Conservation (phyloP, 2,329 filamentous ascomycete genomes). For the Fusarium guadeloupense region DNA sequence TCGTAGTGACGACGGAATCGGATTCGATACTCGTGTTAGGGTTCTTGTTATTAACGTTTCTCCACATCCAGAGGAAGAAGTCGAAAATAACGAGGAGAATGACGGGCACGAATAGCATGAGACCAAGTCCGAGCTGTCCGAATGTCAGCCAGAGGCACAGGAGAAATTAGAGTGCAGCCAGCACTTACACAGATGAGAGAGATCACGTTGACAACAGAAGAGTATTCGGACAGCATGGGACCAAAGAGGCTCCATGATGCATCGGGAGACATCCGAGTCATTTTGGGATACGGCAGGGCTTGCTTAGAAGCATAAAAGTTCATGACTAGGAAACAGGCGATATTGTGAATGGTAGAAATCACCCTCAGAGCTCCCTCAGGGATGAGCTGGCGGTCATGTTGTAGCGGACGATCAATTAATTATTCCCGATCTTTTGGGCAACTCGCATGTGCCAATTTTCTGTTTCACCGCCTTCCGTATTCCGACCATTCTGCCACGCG, state of each 20-base stretch:
- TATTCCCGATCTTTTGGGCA: slow-evolving; percentile 7
- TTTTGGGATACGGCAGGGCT: slow-evolving; percentile 29
- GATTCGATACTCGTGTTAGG: slow-evolving; percentile 23
- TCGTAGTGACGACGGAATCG: slow-evolving; percentile 27
- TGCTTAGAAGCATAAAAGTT: slow-evolving; percentile 32
- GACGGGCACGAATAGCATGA: slow-evolving; percentile 59
- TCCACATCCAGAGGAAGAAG: slow-evolving; percentile 63
- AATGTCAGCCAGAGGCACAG: slow-evolving; percentile 22
- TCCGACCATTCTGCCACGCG: slow-evolving; percentile 20
- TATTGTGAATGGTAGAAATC: slow-evolving; percentile 37
- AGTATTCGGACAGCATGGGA: slow-evolving; percentile 44
- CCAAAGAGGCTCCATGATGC: slow-evolving; percentile 41
- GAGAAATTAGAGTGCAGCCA: not conserved
- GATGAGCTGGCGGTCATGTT: slow-evolving; percentile 23
- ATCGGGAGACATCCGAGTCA: slow-evolving; percentile 40
- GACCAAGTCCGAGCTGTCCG: slow-evolving; percentile 54
- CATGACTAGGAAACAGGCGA: slow-evolving; percentile 37
- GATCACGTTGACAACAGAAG: slow-evolving; percentile 49
- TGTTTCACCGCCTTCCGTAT: slow-evolving; percentile 43
- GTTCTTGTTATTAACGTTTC: slow-evolving; percentile 47
- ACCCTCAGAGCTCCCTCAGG: slow-evolving; percentile 33
- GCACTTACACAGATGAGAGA: slow-evolving; percentile 52
- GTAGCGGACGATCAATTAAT: too few relatives aligned
- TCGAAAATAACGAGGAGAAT: slow-evolving; percentile 60
- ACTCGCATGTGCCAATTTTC: slow-evolving; percentile 31